phyloP scores from a whole-genome alignment of 352 stramenopile species.

The Phytopythium helicoides region DNA sequence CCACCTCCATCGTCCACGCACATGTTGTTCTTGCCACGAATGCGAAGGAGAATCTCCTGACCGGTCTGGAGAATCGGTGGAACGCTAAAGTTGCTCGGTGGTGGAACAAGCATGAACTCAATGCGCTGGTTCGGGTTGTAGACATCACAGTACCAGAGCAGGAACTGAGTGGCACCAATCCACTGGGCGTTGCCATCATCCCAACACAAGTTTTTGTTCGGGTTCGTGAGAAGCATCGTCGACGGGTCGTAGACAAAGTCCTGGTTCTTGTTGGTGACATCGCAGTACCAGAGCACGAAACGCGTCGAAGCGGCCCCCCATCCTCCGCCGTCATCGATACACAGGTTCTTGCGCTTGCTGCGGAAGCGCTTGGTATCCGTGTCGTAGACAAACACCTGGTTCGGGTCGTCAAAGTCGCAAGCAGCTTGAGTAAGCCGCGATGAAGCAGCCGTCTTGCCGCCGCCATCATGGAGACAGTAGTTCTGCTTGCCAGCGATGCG shows the following conservation, averaged over 20 bases:
- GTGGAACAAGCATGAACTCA: slow-evolving; percentile 4
- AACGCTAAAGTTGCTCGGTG: slow-evolving; percentile 5
- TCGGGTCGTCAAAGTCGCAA: slow-evolving; percentile 17
- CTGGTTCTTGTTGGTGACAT: slow-evolving; percentile 22
- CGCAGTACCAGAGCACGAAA: slow-evolving; percentile 20
- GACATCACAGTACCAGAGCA: slow-evolving; percentile 15
- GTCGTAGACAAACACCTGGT: slow-evolving; percentile 21
- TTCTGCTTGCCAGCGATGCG: slow-evolving; percentile 9
- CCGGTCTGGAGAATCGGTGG: slow-evolving; percentile 9
- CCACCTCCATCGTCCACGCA: slow-evolving; percentile 35
- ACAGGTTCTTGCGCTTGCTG: slow-evolving; percentile 10
- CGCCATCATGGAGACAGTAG: slow-evolving; percentile 18
- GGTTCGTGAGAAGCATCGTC: slow-evolving; percentile 16
- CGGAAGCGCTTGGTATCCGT: slow-evolving; percentile 3
- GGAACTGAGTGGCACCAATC: background rate
- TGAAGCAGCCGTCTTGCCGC: slow-evolving; percentile 12
- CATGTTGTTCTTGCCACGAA: slow-evolving; percentile 19
- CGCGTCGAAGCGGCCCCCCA: slow-evolving; percentile 15
- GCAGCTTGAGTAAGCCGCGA: slow-evolving; percentile 13
- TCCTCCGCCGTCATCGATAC: slow-evolving; percentile 27
- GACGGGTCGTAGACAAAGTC: slow-evolving; percentile 23
- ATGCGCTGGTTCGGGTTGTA: slow-evolving; percentile 20
- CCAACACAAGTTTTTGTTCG: slow-evolving; percentile 22
- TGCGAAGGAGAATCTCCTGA: slow-evolving; percentile 20
- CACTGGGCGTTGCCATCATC: slow-evolving; percentile 17